A percentile compares a stretch with the other conserved stretches of the same genome.
These are phyloP conservation scores for Leccinum ambiguum DNA, from an alignment of 1,284 basidiomycete species.

Conservation along the genomic window DNA sequence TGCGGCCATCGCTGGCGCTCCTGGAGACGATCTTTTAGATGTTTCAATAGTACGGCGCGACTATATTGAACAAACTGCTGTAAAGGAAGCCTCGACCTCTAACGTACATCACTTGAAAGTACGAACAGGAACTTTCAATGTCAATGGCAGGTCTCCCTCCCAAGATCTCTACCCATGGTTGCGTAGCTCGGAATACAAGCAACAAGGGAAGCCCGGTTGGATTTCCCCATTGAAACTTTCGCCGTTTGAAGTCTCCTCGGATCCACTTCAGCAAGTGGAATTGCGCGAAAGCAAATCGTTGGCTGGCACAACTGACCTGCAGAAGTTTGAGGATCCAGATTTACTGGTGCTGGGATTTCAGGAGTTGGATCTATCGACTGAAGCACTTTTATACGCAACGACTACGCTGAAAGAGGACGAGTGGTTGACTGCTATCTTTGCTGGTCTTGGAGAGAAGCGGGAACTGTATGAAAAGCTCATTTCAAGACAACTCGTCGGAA, in stretches of 20 bases:
- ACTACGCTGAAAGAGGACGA: constrained; percentile 63
- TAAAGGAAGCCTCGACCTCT: constrained; percentile 32
- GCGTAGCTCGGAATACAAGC: constrained; percentile 20
- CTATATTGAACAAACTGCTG: constrained; percentile 52
- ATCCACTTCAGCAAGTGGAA: constrained; percentile 17
- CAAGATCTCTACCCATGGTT: constrained; percentile 63
- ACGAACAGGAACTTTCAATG: constrained; percentile 76
- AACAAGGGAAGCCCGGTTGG: constrained; percentile 14
- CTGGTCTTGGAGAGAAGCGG: constrained; percentile 66
- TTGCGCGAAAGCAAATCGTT: constrained; percentile 14
- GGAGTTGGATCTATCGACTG: constrained; percentile 73
- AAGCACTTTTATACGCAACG: constrained; percentile 67
- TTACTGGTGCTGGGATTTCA: constrained; percentile 72
- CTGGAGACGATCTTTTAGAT: constrained; percentile 60
- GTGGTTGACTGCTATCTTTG: constrained; percentile 63
- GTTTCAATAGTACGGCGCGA: constrained; percentile 56
- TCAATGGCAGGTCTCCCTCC: constrained; percentile 70
- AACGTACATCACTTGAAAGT: constrained; percentile 38
- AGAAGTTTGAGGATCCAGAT: constrained; percentile 49
- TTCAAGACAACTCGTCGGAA: constrained; percentile 77
- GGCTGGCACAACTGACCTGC: constrained; percentile 20
- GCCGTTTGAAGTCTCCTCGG: constrained; percentile 29
- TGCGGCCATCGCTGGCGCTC: constrained; percentile 55
- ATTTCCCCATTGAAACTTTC: constrained; percentile 41
- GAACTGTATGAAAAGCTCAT: constrained; percentile 66